Conservation (phyloP, 2,329 filamentous ascomycete genomes). For the Thermoascus crustaceus region DNA sequence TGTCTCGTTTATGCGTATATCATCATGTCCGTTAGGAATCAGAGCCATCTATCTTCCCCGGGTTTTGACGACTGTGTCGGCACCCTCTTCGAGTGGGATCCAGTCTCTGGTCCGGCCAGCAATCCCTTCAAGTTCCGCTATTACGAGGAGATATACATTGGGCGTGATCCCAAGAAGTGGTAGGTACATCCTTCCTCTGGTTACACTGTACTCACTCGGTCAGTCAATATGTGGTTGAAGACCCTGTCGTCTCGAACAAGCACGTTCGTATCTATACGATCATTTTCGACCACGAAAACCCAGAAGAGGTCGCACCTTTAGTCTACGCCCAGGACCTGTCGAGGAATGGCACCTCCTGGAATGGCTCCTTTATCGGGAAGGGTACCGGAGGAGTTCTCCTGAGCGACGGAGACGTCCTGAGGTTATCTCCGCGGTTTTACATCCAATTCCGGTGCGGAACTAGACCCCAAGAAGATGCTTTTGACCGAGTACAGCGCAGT, state of each 20-base stretch:
- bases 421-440: constrained; percentile 16
- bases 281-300: constrained; percentile 32
- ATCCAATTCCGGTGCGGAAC: constrained; percentile 14
- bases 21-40: neutral
- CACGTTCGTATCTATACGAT: constrained; percentile 39
- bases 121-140: constrained; percentile 18
- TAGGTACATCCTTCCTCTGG: constrained; percentile 7
- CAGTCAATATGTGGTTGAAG: constrained; percentile 28
- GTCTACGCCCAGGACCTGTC: constrained; percentile 39
- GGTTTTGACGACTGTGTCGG: constrained; percentile 12
- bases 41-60: neutral
- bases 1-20: no score
- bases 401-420: constrained; percentile 30
- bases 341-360: constrained; percentile 34
- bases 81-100: constrained; percentile 16
- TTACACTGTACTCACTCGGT: neutral
- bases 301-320: constrained; percentile 28
- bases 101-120: constrained; percentile 8
- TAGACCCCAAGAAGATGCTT: constrained; percentile 6
- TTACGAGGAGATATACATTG: constrained; percentile 27
- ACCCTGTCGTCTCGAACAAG: constrained; percentile 30
- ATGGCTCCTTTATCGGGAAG: constrained; percentile 26
- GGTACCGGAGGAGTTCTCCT: constrained; percentile 28
- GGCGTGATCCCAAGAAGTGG: constrained; percentile 28
- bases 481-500: constrained; percentile 20